These are phyloP conservation scores for Fusarium sp. DNA, from an alignment of 2,329 filamentous ascomycete genomes.

Conservation along the genomic window DNA sequence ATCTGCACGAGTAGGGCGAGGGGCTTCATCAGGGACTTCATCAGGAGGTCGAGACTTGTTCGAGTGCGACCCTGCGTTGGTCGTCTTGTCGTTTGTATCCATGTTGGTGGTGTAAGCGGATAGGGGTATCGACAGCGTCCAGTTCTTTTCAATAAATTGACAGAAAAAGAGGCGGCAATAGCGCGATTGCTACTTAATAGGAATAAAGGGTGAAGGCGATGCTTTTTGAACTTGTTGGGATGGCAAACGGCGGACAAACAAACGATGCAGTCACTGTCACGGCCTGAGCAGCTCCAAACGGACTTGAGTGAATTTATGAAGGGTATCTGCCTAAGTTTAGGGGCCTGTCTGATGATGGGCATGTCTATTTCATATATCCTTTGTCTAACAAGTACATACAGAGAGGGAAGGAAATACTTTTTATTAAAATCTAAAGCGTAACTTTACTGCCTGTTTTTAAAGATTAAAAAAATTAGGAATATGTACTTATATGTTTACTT, in stretches of 20 bases:
- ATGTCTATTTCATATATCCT: not conserved
- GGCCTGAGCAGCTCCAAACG: constrained; percentile 11
- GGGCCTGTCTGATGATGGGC: not conserved
- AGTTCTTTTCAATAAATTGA: not conserved
- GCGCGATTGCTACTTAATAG: not conserved
- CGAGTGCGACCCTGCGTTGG: not conserved
- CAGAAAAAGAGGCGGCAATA: not conserved
- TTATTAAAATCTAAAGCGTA: not conserved
- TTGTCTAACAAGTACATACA: not conserved
- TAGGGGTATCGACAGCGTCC: not conserved
- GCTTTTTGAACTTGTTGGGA: not conserved
- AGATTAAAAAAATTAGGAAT: not conserved
- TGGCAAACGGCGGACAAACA: constrained; percentile 10
- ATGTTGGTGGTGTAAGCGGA: constrained; percentile 1
- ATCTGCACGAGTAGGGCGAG: not conserved
- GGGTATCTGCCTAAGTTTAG: not conserved
- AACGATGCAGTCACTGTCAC: not conserved
- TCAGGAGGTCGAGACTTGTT: not conserved
- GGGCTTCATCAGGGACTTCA: not conserved
- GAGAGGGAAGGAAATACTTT: not conserved
- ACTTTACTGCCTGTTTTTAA: not conserved
- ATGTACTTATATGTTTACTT: not conserved
- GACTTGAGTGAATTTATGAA: not conserved
- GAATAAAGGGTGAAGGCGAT: not conserved
- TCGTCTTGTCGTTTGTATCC: not conserved